Evolutionary conservation across 495 filamentous ascomycete genomes (phyloP), one percentile per base, ranked within the genome.

Genomic region (Hypoxylon trugodes): DNA sequence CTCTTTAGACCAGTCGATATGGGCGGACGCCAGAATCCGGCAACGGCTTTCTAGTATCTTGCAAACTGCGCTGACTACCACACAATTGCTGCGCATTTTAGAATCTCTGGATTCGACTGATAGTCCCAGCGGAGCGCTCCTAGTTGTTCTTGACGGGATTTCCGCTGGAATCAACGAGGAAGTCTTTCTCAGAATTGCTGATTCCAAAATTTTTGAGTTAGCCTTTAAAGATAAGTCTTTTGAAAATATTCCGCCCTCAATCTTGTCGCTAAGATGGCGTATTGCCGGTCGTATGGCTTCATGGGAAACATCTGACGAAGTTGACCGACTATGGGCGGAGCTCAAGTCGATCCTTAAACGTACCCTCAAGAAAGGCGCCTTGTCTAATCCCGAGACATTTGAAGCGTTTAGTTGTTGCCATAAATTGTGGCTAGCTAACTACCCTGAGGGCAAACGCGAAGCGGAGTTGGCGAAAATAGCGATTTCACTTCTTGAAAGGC

Each of bases 11-110:
- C 55, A 57, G 75, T 36, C 76, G 76, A 24, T 78, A 10, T 92
- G 89, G 89, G 83, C 88, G 62, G 83, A 88, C 59, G 77, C 84
- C 54, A 79, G 81, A 46, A 69, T 92, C n/a, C 79, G 80, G 28
- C 36, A 67, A 40, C 61, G 74, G 33, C 71, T 86, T 16, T 70
- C 76, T 26, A 66, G 65, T 5, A 60, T 78, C 6, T 25, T 85
- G 2, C 77, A 83, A 35, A 45, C 64, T 4, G 76, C 76, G 5
- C 54, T 87, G 19, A 84, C 76, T 32, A 50, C 68, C 26, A 69
- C 73, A 13, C 83, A 87, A 61, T 74, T 86, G 4, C 43, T 73
- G 15, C 73, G 79, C n/a, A 51, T 81, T 22, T 33, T 84, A 1
- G 75, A 79, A 12, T 75, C 72, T 65, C 69, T 83, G 6, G 63